These are phyloP conservation scores for Lipomyces yamanashiensis DNA, from an alignment of 805 yeast genomes.

Conservation along the genomic window DNA sequence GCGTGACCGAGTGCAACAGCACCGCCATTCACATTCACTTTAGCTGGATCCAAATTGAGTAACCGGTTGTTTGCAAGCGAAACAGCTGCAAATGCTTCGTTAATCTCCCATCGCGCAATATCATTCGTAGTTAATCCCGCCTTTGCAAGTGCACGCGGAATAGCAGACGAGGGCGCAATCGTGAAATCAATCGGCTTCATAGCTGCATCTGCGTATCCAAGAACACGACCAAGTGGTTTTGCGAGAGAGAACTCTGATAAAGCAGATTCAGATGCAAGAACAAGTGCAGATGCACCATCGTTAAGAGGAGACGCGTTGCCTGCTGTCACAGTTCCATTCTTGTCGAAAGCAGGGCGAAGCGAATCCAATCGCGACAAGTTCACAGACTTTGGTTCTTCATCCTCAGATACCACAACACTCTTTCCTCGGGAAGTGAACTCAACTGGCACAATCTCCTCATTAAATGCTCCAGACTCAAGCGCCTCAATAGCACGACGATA, in stretches of 20 bases:
- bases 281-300: conserved; percentile 94
- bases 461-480: conserved; percentile 72
- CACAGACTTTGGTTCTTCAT: conserved; percentile 76
- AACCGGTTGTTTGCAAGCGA: conserved; percentile 82
- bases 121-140: conserved; percentile 68
- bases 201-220: conserved; percentile 97
- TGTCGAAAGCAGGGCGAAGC: conserved; percentile 89
- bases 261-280: conserved; percentile 70
- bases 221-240: conserved; percentile 66
- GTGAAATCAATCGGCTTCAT: conserved; percentile 90
- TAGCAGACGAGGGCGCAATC: conserved; percentile 88
- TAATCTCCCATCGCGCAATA: conserved; percentile 85
- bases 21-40: conserved; percentile 90
- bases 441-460: conserved; percentile 78
- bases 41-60: conserved; percentile 64
- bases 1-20: conserved; percentile 97
- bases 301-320: conserved; percentile 92
- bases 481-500: conserved; percentile 82
- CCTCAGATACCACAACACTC: conserved; percentile 66
- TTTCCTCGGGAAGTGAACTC: conserved; percentile 73
- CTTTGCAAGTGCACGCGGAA: conserved; percentile 87
- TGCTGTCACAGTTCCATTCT: conserved; percentile 93
- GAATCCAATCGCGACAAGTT: conserved; percentile 70
- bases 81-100: conserved; percentile 94
- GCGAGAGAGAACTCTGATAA: conserved; percentile 57